phyloP scores from a whole-genome alignment of 805 yeast species.

The Saccharomycopsis lassenensis region DNA sequence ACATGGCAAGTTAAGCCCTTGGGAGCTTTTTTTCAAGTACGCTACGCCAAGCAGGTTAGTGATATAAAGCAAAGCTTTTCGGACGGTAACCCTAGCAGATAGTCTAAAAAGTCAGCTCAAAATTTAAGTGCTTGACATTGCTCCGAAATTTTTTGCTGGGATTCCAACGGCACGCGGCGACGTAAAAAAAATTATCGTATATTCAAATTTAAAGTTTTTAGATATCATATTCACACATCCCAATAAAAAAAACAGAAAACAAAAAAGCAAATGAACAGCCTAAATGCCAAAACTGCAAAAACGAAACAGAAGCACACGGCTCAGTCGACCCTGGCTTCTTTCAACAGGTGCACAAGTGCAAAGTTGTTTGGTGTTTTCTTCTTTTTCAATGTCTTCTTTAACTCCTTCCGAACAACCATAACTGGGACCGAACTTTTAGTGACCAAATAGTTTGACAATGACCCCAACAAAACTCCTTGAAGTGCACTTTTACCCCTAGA shows the following conservation, averaged over 20 bases:
- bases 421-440: slow-evolving; percentile 66
- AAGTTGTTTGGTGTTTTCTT: slow-evolving; percentile 46
- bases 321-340: slow-evolving; percentile 32
- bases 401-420: slow-evolving; percentile 66
- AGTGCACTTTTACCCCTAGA: slow-evolving; percentile 64
- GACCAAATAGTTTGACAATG: slow-evolving; percentile 61
- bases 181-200: too few relatives aligned
- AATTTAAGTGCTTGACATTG: not conserved
- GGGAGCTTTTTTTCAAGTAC: too few relatives aligned
- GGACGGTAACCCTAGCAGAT: not conserved
- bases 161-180: too few relatives aligned
- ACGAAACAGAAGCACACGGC: not conserved
- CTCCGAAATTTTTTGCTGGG: too few relatives aligned
- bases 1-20: too few relatives aligned
- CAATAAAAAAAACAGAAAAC: too few relatives aligned
- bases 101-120: not conserved
- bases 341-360: slow-evolving; percentile 34
- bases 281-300: not conserved
- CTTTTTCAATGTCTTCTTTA: slow-evolving; percentile 56
- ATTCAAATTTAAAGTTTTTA: too few relatives aligned
- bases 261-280: too few relatives aligned
- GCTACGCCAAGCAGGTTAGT: too few relatives aligned
- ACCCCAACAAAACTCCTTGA: slow-evolving; percentile 64
- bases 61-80: not conserved
- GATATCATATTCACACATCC: not conserved